Percentiles rank a stretch among this genome's conserved stretches.
Conservation (phyloP, 768 basidiomycete genomes). For the Melanogaster broomeanus region DNA sequence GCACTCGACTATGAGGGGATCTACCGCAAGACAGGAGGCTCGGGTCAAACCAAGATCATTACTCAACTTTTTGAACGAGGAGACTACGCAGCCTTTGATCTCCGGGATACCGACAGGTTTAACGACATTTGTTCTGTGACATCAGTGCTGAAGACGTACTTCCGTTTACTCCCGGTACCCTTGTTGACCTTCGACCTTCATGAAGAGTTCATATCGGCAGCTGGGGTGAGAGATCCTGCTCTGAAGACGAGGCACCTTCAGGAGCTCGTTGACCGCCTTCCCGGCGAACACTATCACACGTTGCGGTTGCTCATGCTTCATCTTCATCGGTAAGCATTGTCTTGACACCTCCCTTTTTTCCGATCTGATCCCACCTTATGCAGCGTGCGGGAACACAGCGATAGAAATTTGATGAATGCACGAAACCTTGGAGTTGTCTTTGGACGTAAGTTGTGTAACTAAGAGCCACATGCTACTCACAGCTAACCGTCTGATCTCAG, state of each 20-base stretch:
- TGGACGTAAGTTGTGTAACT: slow-evolving; percentile 69
- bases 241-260: slow-evolving; percentile 61
- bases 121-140: slow-evolving; percentile 98
- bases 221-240: slow-evolving; percentile 63
- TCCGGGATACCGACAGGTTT: slow-evolving; percentile 84
- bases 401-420: slow-evolving; percentile 89
- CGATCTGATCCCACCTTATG: not conserved
- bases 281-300: slow-evolving; percentile 86
- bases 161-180: slow-evolving; percentile 89
- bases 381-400: slow-evolving; percentile 63
- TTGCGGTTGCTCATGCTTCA: slow-evolving; percentile 83
- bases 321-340: slow-evolving; percentile 65
- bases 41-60: slow-evolving; percentile 88
- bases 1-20: slow-evolving; percentile 97
- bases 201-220: slow-evolving; percentile 82
- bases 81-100: slow-evolving; percentile 86
- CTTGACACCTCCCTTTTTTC: not conserved
- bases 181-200: slow-evolving; percentile 90
- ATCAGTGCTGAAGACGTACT: slow-evolving; percentile 95
- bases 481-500: slow-evolving; percentile 40
- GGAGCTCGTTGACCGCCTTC: slow-evolving; percentile 75
- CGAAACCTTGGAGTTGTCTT: slow-evolving; percentile 97
- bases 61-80: slow-evolving; percentile 94
- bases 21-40: slow-evolving; percentile 96
- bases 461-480: not conserved